Evolutionary conservation across 345 rosid genomes (phyloP), one percentile per base, ranked within the genome.

Genomic region (Euphorbia lathyris): DNA sequence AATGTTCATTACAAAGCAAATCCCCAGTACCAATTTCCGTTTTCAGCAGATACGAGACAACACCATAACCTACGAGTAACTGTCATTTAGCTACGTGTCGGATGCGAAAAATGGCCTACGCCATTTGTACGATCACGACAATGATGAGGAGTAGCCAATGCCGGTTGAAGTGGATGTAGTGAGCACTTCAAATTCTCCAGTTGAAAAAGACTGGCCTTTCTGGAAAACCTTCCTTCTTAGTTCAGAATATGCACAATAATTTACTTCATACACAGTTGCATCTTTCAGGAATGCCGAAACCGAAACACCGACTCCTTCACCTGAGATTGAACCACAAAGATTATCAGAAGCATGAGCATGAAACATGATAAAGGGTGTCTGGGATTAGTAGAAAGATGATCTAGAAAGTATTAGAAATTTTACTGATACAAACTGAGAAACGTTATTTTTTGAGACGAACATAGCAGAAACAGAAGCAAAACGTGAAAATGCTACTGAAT

Each of bases 281-380:
- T 82, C 88, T 74, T 80, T 78, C 80, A 77, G 65, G 61, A 85
- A 87, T 6, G 86, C 83, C 7, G 91, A 87, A 57, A 92, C 81
- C 0, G 90, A 80, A 43, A 87, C 84, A 23, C 91, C 92, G n/a
- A 92, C 97, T 72, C 90, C 97, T 83, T 92, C 97, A 73, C 97
- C 97, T 92, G 84, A 66, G 75, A 32, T 40, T 62, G 60, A 29
- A 67, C 22, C 67, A 26, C 58, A 62, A 53, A 29, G 55, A 5
- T 12, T 30, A 26, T 5, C 45, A 40, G 9, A 40, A n/a, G n/a
- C 2, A 52, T 5, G n/a, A 48, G 7, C 13, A 20, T 38, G 23
- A 29, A 23, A 19, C 51, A 36, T 6, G 8, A n/a, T n/a, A n/a
- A 20, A 52, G 40, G 17, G 5, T 34, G 3, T 34, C 38, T 34